Conservation (phyloP, 192 early-diverging fungal genomes). For the Coemansia aciculifera region DNA sequence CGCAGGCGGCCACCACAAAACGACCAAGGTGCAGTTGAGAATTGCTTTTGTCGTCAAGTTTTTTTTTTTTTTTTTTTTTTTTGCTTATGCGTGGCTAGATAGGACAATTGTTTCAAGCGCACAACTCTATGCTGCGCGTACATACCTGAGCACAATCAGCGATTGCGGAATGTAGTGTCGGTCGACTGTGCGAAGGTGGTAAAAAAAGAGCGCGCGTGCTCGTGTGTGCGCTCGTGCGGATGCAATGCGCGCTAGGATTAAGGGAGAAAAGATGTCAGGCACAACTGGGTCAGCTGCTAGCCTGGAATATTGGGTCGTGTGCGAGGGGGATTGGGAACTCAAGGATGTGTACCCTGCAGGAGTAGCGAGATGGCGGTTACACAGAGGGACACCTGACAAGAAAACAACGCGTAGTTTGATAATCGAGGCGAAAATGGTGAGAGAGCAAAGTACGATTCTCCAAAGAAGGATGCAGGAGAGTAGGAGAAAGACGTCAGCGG, state of each 20-base stretch:
- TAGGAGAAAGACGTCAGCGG: background rate
- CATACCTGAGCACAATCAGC: slow-evolving; percentile 7
- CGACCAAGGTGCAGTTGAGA: background rate
- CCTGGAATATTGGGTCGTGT: background rate
- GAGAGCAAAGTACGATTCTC: background rate
- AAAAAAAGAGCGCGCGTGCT: background rate
- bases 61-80: too few relatives aligned
- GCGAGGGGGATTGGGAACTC: background rate
- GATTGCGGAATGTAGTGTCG: slow-evolving; percentile 10
- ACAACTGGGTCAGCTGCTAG: background rate
- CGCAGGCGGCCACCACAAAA: background rate
- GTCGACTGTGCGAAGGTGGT: background rate
- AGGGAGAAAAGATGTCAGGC: background rate
- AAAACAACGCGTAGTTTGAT: background rate
- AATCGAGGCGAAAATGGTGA: background rate
- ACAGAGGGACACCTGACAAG: background rate
- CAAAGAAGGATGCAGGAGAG: background rate
- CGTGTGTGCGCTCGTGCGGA: background rate
- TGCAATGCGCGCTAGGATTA: background rate
- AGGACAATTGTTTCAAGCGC: background rate
- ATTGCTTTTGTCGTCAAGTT: background rate
- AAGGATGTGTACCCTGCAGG: background rate
- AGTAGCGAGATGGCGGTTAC: background rate
- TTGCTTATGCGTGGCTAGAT: background rate
- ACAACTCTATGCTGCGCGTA: slow-evolving; percentile 1